These are phyloP conservation scores for Solanum arcanum DNA, from an alignment of 257 asterid species.

Conservation along the genomic window DNA sequence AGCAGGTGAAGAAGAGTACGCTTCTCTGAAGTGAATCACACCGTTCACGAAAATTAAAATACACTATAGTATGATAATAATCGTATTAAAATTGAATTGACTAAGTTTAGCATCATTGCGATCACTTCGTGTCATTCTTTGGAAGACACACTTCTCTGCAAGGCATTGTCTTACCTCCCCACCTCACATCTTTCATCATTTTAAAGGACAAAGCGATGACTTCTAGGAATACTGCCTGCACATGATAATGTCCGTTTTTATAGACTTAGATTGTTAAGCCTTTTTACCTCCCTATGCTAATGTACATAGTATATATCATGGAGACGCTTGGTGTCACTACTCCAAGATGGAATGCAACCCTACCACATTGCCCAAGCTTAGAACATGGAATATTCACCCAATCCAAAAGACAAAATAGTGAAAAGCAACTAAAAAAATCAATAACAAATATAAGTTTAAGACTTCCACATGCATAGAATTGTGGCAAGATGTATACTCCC, in stretches of 20 bases:
- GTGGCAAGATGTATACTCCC: background rate
- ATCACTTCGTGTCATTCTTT: background rate
- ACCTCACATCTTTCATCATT: background rate
- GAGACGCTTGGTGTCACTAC: background rate
- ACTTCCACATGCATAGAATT: background rate
- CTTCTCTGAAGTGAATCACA: background rate
- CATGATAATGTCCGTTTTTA: background rate
- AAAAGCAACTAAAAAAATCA: background rate
- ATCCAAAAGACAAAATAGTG: background rate
- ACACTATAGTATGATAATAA: background rate
- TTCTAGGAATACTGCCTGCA: background rate
- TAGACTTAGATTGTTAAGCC: background rate
- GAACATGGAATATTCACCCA: background rate
- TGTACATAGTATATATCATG: background rate
- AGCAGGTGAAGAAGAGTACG: background rate
- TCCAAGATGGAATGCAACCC: background rate
- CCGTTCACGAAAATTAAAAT: background rate
- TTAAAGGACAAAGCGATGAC: background rate
- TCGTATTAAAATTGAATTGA: background rate
- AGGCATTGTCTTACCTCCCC: background rate
- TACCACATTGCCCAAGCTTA: background rate
- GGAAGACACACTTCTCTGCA: background rate
- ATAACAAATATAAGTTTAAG: background rate
- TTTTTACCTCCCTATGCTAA: background rate
- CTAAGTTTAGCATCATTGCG: background rate